These are phyloP conservation scores for Phytopythium ostracodes DNA, from an alignment of 352 stramenopile species.

Conservation along the genomic window DNA sequence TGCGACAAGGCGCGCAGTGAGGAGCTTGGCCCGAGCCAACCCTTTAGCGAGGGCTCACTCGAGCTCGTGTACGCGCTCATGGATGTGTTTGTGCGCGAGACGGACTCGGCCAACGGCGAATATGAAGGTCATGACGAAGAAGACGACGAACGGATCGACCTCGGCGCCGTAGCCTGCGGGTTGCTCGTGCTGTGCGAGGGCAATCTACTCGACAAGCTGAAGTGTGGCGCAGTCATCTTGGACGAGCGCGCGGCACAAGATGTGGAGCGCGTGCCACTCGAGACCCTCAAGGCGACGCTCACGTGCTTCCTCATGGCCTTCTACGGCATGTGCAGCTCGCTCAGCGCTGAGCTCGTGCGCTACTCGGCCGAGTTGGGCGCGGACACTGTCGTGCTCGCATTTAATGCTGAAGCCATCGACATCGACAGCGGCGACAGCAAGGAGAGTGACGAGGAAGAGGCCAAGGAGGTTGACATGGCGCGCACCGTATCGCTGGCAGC, in stretches of 20 bases:
- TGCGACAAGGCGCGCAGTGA: conserved; percentile 22
- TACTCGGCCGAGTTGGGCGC: conserved; percentile 67
- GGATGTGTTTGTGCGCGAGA: conserved; percentile 57
- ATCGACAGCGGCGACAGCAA: conserved; percentile 5
- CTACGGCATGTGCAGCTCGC: conserved; percentile 78
- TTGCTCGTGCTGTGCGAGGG: conserved; percentile 68
- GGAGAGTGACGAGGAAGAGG: conserved; percentile 21
- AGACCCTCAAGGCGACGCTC: conserved; percentile 58
- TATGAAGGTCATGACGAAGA: conserved; percentile 35
- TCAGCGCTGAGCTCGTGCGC: conserved; percentile 65
- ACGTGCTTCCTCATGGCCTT: conserved; percentile 82
- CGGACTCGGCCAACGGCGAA: conserved; percentile 24
- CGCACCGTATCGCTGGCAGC: conserved; percentile 48
- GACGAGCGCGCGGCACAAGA: conserved; percentile 28
- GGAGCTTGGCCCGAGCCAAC: conserved; percentile 13
- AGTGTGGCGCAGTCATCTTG: conserved; percentile 38
- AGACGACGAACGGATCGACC: conserved; percentile 53
- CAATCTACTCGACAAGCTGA: conserved; percentile 51
- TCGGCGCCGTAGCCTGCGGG: conserved; percentile 48
- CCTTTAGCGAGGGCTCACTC: conserved; percentile 49
- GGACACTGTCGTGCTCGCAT: conserved; percentile 62
- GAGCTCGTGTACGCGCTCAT: conserved; percentile 64
- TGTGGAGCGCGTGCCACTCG: conserved; percentile 33
- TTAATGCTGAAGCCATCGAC: conserved; percentile 17
- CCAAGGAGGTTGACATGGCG: conserved; percentile 31